A percentile compares a stretch with the other conserved stretches of the same genome.
Conservation (phyloP, 2,329 filamentous ascomycete species). For the Colletotrichum tabaci region DNA sequence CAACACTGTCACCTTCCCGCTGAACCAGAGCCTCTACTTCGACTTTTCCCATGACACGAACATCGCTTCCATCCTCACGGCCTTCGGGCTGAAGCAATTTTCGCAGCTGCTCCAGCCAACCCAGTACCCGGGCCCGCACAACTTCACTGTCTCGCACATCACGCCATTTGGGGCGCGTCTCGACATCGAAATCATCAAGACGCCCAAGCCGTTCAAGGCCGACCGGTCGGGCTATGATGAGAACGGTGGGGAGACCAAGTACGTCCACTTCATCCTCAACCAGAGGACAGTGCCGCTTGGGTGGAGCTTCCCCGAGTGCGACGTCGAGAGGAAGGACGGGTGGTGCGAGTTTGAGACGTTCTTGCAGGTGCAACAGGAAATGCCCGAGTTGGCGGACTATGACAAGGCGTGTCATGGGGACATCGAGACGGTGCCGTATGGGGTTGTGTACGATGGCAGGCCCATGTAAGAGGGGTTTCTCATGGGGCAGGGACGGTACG, state of each 20-base stretch:
- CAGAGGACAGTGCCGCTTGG: conserved; percentile 81
- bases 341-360: conserved; percentile 84
- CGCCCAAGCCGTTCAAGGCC: conserved; percentile 73
- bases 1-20: conserved; percentile 78
- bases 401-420: conserved; percentile 78
- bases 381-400: conserved; percentile 72
- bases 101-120: conserved; percentile 69
- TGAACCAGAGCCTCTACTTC: conserved; percentile 81
- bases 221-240: conserved; percentile 67
- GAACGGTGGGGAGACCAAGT: conserved; percentile 71
- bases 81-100: conserved; percentile 82
- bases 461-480: conserved; percentile 45
- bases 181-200: conserved; percentile 80
- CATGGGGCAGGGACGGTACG: too few species aligned
- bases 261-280: conserved; percentile 82
- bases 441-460: conserved; percentile 56
- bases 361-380: conserved; percentile 71
- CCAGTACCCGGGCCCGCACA: conserved; percentile 69
- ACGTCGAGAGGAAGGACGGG: conserved; percentile 74
- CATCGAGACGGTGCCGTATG: conserved; percentile 51
- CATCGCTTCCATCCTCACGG: conserved; percentile 78
- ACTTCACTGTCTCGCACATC: conserved; percentile 77
- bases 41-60: conserved; percentile 87
- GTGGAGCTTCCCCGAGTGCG: conserved; percentile 76
- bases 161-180: conserved; percentile 81